phyloP scores from a whole-genome alignment of 305 asterid genomes.

The Striga hermonthica region DNA sequence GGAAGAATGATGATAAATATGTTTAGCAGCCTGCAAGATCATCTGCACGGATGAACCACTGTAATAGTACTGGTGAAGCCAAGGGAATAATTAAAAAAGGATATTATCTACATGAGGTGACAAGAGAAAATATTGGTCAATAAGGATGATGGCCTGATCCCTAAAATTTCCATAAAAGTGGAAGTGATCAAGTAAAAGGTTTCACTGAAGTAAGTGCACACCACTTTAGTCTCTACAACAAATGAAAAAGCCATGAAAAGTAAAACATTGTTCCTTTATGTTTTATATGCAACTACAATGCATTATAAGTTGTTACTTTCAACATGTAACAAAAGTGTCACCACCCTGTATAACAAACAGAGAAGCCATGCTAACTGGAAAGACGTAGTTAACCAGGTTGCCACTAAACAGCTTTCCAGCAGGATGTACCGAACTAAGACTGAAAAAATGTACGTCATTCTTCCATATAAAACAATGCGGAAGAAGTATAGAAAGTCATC shows the following conservation, averaged over 20 bases:
- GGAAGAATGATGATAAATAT: too few species aligned
- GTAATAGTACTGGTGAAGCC: too few species aligned
- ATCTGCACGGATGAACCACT: too few species aligned
- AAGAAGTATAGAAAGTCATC: not conserved
- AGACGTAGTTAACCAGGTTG: not conserved
- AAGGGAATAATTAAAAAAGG: not conserved
- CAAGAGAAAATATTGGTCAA: not conserved
- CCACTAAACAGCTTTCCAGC: slow-evolving; percentile 20
- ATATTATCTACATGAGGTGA: not conserved
- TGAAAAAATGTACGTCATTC: not conserved
- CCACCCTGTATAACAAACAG: not conserved
- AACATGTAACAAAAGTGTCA: not conserved
- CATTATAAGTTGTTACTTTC: not conserved
- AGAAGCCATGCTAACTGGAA: not conserved
- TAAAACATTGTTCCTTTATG: too few species aligned
- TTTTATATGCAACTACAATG: not conserved
- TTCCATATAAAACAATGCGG: slow-evolving; percentile 1
- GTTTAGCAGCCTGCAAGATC: too few species aligned
- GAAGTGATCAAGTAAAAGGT: not conserved
- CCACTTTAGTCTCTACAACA: too few species aligned
- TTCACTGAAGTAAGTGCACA: not conserved
- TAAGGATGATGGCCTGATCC: not conserved
- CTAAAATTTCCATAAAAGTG: not conserved
- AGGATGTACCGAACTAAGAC: slow-evolving; percentile 8
- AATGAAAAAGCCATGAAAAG: too few species aligned